Evolutionary conservation across 1,284 basidiomycete species (phyloP), one percentile per base, ranked within the genome.

Genomic region (Microbotryum lychnidis-dioicae): DNA sequence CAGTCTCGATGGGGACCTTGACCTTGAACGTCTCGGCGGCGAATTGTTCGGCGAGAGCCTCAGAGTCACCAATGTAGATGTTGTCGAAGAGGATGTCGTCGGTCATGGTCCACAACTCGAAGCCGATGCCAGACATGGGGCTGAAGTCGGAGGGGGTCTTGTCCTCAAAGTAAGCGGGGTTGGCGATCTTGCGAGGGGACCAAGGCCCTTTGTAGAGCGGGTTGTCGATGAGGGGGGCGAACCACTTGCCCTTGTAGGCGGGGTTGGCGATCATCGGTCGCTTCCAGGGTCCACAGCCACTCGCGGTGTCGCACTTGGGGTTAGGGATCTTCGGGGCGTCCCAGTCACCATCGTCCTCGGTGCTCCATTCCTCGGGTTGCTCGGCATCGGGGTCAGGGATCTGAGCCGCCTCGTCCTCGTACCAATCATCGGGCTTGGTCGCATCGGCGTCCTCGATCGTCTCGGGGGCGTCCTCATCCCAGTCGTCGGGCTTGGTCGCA

Each of bases 301-400:
- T 84, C 63, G 85, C 91, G 62, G 86, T 87, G 68, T 85, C 81
- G 74, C 93, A 97, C 76, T 21, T 23, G 62, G 76, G 76, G 73
- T 76, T 77, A 44, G 83, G 79, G 61, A 98, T 80, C 64, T 83
- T 84, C 31, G 94, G 92, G 14, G 92, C 83, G 65, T 97, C 83
- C 91, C 92, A 99, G 74, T 97, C 94, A 76, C 96, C 96, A 73
- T 98, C 94, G 76, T 98, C 94, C 76, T 97, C 96, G 70, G 98
- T 89, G 74, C 97, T 93, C 96, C 96, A 99, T 78, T 99, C 96
- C 75, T 97, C 94, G 33, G 96, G 96, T 82, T 97, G 97, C 77
- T 71, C 68, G 6, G 70, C 71, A 82, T 85, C 85, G 67, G 96
- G 93, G 76, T 98, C 96, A 56, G 91, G 84, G 69, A 97, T 83